A percentile compares a stretch with the other conserved stretches of the same genome.
These are phyloP conservation scores for Lactuca sativa DNA, from an alignment of 129 eudicot genomes.

Conservation along the genomic window DNA sequence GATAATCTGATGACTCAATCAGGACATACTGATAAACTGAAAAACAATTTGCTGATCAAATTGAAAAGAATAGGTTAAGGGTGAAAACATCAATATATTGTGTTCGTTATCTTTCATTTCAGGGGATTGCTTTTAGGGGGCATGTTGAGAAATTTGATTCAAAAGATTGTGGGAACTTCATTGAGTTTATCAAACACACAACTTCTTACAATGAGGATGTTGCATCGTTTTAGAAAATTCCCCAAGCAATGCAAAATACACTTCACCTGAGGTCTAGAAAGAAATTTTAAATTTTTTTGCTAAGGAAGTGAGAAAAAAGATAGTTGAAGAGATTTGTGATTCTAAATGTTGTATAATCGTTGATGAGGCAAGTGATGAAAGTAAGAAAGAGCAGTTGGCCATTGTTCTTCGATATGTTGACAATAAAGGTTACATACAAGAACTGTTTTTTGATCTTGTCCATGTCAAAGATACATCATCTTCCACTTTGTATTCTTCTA, in stretches of 20 bases:
- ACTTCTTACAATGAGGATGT: constrained; percentile 1
- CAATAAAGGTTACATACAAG: background rate
- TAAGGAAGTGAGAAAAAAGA: background rate
- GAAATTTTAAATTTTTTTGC: background rate
- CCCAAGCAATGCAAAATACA: background rate
- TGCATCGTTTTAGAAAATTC: background rate
- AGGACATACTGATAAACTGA: no score
- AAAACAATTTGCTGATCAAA: no score
- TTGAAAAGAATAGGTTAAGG: background rate
- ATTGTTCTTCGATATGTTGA: constrained; percentile 1
- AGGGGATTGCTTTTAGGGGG: background rate
- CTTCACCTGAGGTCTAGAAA: background rate
- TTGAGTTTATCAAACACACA: background rate
- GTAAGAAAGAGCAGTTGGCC: background rate
- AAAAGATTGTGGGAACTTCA: background rate
- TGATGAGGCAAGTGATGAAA: constrained; percentile 9
- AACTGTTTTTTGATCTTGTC: background rate
- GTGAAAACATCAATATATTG: background rate
- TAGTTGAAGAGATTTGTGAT: background rate
- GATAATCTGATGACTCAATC: no score
- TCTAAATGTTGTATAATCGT: background rate
- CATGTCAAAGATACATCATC: background rate
- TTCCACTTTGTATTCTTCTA: background rate
- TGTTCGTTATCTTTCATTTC: background rate
- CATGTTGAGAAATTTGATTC: background rate